phyloP scores from a whole-genome alignment of 1,284 basidiomycete genomes.

The Leccinum variabile region DNA sequence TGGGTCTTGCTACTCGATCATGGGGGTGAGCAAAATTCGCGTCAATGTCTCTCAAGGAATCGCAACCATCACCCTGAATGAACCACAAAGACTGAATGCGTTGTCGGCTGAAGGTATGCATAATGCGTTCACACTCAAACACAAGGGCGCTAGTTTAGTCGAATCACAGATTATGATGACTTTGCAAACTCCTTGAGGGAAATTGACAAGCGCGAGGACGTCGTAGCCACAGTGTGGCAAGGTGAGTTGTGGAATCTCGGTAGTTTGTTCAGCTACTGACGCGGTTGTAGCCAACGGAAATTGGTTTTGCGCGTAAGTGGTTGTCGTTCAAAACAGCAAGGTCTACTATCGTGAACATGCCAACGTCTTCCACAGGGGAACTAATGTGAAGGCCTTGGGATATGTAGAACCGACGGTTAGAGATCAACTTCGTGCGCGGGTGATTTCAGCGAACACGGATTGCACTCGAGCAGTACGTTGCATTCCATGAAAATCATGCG shows the following conservation, averaged over 20 bases:
- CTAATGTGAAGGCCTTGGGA: conserved; percentile 45
- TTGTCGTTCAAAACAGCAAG: neutral
- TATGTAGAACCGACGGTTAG: conserved; percentile 38
- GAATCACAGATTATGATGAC: conserved; percentile 55
- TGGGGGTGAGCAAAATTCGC: conserved; percentile 40
- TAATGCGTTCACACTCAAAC: neutral
- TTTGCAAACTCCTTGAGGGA: conserved; percentile 57
- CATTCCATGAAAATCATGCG: neutral
- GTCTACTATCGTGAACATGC: neutral
- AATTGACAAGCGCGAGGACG: conserved; percentile 60
- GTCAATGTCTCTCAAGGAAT: conserved; percentile 56
- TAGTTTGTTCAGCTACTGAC: conserved; percentile 3
- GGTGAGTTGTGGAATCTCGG: conserved; percentile 39
- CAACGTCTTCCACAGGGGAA: conserved; percentile 42
- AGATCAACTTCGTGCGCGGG: conserved; percentile 42
- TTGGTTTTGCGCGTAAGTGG: conserved; percentile 71
- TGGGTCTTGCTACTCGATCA: conserved; percentile 9
- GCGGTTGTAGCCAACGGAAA: conserved; percentile 52
- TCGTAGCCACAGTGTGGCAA: conserved; percentile 67
- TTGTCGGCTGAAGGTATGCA: conserved; percentile 53
- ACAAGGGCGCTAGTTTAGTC: neutral
- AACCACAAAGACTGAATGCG: conserved; percentile 60
- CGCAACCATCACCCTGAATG: conserved; percentile 67
- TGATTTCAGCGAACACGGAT: conserved; percentile 56
- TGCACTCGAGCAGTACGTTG: conserved; percentile 57